Evolutionary conservation across 257 asterid genomes (phyloP).

Genomic region (Verbascum thapsus): DNA sequence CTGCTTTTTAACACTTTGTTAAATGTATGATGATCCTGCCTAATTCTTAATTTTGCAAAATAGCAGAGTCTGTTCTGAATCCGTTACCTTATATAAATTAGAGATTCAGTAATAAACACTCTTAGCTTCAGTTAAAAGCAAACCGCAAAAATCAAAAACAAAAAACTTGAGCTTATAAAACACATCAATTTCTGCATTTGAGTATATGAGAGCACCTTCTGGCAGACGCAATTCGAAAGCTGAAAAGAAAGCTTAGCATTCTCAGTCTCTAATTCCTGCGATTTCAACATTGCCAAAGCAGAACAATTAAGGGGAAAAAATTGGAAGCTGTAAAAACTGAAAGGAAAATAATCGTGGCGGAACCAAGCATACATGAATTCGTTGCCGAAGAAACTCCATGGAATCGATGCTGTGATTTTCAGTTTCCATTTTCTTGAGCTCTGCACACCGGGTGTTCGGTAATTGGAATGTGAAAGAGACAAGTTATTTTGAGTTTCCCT

Average conservation of each 20-base stretch:
- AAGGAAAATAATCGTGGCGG: not conserved
- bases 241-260: conserved; percentile 55
- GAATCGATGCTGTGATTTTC: conserved; percentile 35
- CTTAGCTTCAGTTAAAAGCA: not conserved
- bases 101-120: not conserved
- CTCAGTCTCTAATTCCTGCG: conserved; percentile 68
- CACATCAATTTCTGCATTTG: not conserved
- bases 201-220: conserved; percentile 41
- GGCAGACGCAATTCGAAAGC: conserved; percentile 68
- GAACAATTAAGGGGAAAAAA: not conserved
- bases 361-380: conserved; percentile 48
- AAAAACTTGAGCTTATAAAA: not conserved
- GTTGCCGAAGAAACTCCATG: conserved; percentile 50
- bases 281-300: conserved; percentile 17
- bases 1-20: not conserved
- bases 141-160: not conserved
- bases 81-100: not conserved
- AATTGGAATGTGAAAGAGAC: conserved; percentile 9
- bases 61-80: not conserved
- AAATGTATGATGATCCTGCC: not conserved
- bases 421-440: conserved; percentile 41
- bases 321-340: not conserved
- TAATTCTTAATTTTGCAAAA: not conserved
- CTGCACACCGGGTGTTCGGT: conserved; percentile 39
- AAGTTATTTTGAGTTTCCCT: not conserved